Evolutionary conservation across 2,329 filamentous ascomycete genomes (phyloP).

Genomic region (Microdochium paspali): DNA sequence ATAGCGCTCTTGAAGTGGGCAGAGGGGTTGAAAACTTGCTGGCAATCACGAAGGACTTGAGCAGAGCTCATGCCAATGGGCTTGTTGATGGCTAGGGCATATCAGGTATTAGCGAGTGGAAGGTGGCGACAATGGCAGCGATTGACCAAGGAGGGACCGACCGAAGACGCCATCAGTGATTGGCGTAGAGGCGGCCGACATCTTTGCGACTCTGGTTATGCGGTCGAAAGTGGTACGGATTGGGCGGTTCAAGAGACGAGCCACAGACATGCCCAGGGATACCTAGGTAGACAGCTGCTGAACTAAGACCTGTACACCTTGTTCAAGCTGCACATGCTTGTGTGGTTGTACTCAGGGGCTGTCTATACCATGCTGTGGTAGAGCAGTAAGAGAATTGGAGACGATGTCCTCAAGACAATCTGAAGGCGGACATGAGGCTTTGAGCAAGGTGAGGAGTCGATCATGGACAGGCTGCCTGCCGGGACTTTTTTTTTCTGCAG

Average conservation of each 20-base stretch:
- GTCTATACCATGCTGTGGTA: too few relatives aligned
- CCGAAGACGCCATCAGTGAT: background rate
- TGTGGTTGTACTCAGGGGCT: too few relatives aligned
- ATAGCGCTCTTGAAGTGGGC: constrained; percentile 71
- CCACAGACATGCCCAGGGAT: background rate
- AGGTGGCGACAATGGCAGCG: background rate
- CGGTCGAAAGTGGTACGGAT: background rate
- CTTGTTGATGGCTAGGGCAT: constrained; percentile 73
- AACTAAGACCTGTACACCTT: too few relatives aligned
- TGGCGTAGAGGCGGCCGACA: background rate
- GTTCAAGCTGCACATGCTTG: too few relatives aligned
- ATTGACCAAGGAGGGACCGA: background rate
- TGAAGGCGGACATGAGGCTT: too few relatives aligned
- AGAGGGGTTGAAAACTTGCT: constrained; percentile 76
- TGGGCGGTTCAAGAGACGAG: background rate
- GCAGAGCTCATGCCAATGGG: constrained; percentile 80
- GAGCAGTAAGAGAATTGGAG: too few relatives aligned
- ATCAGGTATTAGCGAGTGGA: background rate
- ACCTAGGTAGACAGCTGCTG: background rate
- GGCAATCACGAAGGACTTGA: constrained; percentile 81
- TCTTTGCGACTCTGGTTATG: background rate
- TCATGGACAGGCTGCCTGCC: too few relatives aligned
- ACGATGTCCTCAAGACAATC: too few relatives aligned
- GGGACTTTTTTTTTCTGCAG: too few relatives aligned
- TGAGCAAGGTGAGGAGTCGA: too few relatives aligned